Evolutionary conservation across 352 stramenopile genomes (phyloP).

Genomic region (Peronosclerospora sorghi): DNA sequence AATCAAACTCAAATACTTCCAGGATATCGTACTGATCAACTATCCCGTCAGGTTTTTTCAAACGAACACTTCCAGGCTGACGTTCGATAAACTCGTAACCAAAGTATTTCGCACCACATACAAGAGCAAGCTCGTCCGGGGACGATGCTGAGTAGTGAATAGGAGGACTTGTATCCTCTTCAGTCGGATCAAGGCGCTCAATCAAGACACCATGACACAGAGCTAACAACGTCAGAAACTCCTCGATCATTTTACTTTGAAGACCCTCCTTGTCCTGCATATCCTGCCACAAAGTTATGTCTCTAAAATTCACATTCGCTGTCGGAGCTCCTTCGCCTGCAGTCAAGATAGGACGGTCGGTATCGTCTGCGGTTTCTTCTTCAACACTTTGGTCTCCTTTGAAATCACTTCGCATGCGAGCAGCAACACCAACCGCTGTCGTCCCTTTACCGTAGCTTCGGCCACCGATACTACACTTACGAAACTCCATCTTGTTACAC

Average conservation of each 20-base stretch:
- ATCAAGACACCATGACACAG: slow-evolving; percentile 95
- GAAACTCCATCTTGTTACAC: slow-evolving; percentile 87
- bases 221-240: slow-evolving; percentile 82
- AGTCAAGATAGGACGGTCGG: slow-evolving; percentile 20
- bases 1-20: slow-evolving; percentile 91
- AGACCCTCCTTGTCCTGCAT: slow-evolving; percentile 25
- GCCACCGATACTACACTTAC: slow-evolving; percentile 77
- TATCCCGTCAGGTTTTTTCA: slow-evolving; percentile 45
- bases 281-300: slow-evolving; percentile 47
- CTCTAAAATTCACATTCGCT: slow-evolving; percentile 76
- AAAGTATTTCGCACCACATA: slow-evolving; percentile 80
- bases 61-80: slow-evolving; percentile 49
- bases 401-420: slow-evolving; percentile 52
- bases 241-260: slow-evolving; percentile 46
- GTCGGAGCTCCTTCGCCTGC: slow-evolving; percentile 16
- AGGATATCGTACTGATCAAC: slow-evolving; percentile 84
- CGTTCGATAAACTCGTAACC: slow-evolving; percentile 72
- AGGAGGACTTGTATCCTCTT: slow-evolving; percentile 12
- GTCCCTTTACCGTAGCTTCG: slow-evolving; percentile 76
- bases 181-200: slow-evolving; percentile 58
- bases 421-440: slow-evolving; percentile 68
- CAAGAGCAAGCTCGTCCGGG: slow-evolving; percentile 75
- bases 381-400: slow-evolving; percentile 31
- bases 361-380: slow-evolving; percentile 30
- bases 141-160: slow-evolving; percentile 86